Evolutionary conservation across 2,329 filamentous ascomycete species (phyloP).

Genomic region (Didymella sp.): DNA sequence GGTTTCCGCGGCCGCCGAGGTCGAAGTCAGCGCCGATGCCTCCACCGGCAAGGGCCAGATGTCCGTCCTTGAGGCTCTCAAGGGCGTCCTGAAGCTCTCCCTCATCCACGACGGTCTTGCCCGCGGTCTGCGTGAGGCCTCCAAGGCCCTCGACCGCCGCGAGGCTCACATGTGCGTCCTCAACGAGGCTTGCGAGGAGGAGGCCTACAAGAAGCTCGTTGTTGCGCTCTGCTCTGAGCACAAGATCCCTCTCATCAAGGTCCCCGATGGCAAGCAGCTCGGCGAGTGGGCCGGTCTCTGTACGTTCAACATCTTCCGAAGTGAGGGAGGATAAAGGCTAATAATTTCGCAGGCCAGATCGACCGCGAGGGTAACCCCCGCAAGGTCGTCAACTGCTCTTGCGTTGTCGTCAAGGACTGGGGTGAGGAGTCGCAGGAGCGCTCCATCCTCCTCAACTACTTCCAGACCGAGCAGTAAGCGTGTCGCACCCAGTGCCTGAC

Average conservation of each 20-base stretch:
- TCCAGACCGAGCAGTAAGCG: constrained; percentile 78
- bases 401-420: constrained; percentile 99
- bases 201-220: constrained; percentile 99
- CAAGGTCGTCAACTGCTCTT: constrained; percentile 99
- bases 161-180: constrained; percentile 99
- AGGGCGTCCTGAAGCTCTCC: constrained; percentile 97
- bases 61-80: constrained; percentile 97
- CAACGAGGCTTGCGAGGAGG: constrained; percentile 99
- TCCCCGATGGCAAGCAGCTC: constrained; percentile 98
- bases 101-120: constrained; percentile 99
- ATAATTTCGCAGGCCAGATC: constrained; percentile 74
- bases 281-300: constrained; percentile 99
- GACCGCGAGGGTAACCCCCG: constrained; percentile 99
- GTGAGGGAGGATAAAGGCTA: neutral
- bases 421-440: constrained; percentile 99
- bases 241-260: constrained; percentile 99
- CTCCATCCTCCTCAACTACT: constrained; percentile 99
- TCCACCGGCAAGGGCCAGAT: constrained; percentile 83
- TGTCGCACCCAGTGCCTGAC: constrained; percentile 19
- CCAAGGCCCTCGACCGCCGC: constrained; percentile 97
- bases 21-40: constrained; percentile 94
- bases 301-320: constrained; percentile 63
- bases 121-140: constrained; percentile 96
- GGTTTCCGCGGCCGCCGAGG: constrained; percentile 79
- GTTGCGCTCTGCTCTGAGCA: constrained; percentile 98